These are phyloP conservation scores for Camelina sativa DNA, from an alignment of 345 rosid genomes.

Conservation along the genomic window DNA sequence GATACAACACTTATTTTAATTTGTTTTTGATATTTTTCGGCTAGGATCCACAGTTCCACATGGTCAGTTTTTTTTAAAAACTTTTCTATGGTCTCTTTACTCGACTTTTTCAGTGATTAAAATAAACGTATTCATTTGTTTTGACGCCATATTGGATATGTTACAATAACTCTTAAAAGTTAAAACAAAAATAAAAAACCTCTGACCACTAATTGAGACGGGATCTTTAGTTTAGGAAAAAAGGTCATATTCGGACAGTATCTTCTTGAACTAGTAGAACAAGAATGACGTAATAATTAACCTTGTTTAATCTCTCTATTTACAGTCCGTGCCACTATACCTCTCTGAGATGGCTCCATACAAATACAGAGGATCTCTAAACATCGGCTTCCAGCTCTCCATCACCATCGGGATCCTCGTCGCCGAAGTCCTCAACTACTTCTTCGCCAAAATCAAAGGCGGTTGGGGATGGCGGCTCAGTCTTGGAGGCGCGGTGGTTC, in stretches of 20 bases:
- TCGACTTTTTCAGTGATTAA: background rate
- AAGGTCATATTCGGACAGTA: slow-evolving; percentile 37
- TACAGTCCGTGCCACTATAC: slow-evolving; percentile 94
- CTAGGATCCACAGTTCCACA: slow-evolving; percentile 39
- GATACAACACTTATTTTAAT: slow-evolving; percentile 2
- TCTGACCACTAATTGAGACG: background rate
- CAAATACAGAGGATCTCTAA: slow-evolving; percentile 87
- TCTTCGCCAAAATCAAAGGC: slow-evolving; percentile 79
- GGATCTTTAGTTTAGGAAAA: slow-evolving; percentile 18
- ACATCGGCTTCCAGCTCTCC: slow-evolving; percentile 91
- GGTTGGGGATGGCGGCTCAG: slow-evolving; percentile 98
- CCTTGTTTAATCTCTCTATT: slow-evolving; percentile 10
- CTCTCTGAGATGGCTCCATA: slow-evolving; percentile 99
- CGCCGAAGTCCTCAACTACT: slow-evolving; percentile 81
- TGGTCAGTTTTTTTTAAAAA: slow-evolving; percentile 29
- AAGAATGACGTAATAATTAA: slow-evolving; percentile 23
- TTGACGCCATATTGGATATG: slow-evolving; percentile 18
- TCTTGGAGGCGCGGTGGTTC: slow-evolving; percentile 94
- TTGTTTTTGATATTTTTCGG: slow-evolving; percentile 5
- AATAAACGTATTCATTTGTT: background rate
- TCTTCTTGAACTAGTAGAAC: background rate
- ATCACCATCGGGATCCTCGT: slow-evolving; percentile 87
- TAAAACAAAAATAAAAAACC: background rate
- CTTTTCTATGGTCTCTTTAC: slow-evolving; percentile 16
- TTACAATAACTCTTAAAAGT: background rate